Evolutionary conservation across 495 filamentous ascomycete genomes (phyloP), one percentile per base, ranked within the genome.

Genomic region (Penicillium daleae): DNA sequence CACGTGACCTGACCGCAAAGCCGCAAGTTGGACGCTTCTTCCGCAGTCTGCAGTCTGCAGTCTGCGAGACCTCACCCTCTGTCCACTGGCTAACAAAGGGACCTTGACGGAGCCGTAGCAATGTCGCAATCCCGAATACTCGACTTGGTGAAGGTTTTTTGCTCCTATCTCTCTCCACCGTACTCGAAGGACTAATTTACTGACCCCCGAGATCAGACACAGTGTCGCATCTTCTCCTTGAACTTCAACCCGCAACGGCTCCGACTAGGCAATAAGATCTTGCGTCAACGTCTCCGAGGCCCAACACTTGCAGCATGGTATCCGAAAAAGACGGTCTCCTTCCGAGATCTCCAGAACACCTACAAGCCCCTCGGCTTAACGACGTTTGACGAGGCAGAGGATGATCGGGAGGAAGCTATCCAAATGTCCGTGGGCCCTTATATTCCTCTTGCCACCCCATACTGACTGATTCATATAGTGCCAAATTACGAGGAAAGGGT

Each of bases 151-250:
- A 92, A 91, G 87, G 92, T 90, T 84, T 55, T 42, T 42, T 19
- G 3, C 22, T 4, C 8, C n/a, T 29, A 19, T 26, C 22, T 26
- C 35, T 10, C 32, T 27, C 40, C 26, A 42, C 9, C 17, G 19
- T 42, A n/a, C 39, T n/a, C 19, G 19, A 26, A 63, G 51, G 29
- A 31, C 26, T 35, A 33, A 63, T 46, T 50, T 33, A 19, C 26
- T 40, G 46, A 37, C 27, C 15, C 32, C 49, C n/a, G 27, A 24
- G 44, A 19, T 31, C 59, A 97, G 94, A 85, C 86, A 66, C 92
- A 92, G 87, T 96, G 90, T 81, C 86, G 88, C 73, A 87, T 99
- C 75, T 99, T 99, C 83, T 87, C 86, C 51, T 88, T 88, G 27
- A 96, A 90, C 50, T 97, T 87, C 83, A 99, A 99, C 77, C 95